Percentiles rank a stretch among this genome's conserved stretches.
phyloP scores from a whole-genome alignment of 129 eudicot genomes.

The Escallonia herrerae region DNA sequence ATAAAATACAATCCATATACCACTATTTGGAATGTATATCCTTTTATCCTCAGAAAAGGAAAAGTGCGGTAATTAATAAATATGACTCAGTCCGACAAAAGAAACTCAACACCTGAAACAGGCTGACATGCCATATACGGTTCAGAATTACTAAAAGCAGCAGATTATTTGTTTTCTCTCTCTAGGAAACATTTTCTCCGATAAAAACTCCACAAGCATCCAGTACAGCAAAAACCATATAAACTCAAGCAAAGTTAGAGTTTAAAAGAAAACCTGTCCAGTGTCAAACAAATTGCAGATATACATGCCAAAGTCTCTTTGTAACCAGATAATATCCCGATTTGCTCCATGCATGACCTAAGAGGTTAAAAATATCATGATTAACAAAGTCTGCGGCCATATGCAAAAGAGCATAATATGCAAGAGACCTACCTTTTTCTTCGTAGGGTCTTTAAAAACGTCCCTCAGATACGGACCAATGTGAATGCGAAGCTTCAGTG shows the following conservation, averaged over 20 bases:
- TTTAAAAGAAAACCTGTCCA: slow-evolving; percentile 61
- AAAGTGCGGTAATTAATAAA: no score
- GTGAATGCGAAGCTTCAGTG: slow-evolving; percentile 75
- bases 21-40: no score
- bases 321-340: slow-evolving; percentile 90
- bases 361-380: slow-evolving; percentile 8
- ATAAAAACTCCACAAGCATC: no score
- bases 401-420: slow-evolving; percentile 1
- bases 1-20: no score
- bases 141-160: no score
- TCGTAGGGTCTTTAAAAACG: slow-evolving; percentile 75
- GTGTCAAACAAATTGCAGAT: slow-evolving; percentile 93
- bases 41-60: no score
- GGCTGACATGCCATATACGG: no score
- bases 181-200: no score
- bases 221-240: no score
- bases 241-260: not conserved
- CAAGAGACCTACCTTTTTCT: slow-evolving; percentile 55
- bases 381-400: not conserved
- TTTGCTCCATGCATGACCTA: slow-evolving; percentile 98
- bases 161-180: no score
- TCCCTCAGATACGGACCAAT: slow-evolving; percentile 87
- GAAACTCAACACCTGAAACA: no score
- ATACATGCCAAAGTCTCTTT: slow-evolving; percentile 86
- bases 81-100: no score